Conservation (phyloP, 2,329 filamentous ascomycete genomes). For the Clarireedia monteithiana region DNA sequence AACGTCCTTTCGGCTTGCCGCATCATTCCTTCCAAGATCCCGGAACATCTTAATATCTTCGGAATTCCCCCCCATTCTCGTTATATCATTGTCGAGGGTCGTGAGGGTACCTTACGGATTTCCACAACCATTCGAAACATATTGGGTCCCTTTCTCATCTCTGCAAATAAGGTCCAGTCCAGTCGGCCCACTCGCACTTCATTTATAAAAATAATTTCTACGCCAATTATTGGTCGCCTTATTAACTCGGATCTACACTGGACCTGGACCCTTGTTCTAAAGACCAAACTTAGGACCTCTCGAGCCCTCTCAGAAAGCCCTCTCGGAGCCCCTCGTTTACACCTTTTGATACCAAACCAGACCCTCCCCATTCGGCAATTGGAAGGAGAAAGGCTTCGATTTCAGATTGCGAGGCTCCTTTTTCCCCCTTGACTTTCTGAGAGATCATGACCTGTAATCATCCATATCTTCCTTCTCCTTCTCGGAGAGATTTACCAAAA, state of each 20-base stretch:
- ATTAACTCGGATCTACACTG: conserved; percentile 4
- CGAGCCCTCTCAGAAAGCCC: conserved; percentile 2
- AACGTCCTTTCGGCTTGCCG: not conserved
- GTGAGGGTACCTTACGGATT: not conserved
- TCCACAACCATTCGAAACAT: not conserved
- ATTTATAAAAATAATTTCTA: not conserved
- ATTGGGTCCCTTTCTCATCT: not conserved
- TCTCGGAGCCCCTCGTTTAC: conserved; percentile 1
- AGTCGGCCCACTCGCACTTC: conserved; percentile 1
- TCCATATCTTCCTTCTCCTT: conserved; percentile 28
- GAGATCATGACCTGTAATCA: conserved; percentile 29
- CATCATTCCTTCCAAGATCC: not conserved
- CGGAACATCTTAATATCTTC: not conserved
- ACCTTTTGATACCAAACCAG: conserved; percentile 3
- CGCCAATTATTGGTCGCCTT: conserved; percentile 16
- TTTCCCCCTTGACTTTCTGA: conserved; percentile 16
- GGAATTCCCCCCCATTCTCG: not conserved
- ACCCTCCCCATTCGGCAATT: conserved; percentile 8
- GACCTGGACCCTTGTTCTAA: conserved; percentile 4
- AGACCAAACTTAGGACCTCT: not conserved
- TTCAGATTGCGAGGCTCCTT: conserved; percentile 19
- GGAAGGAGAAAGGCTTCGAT: conserved; percentile 10
- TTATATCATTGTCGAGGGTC: not conserved
- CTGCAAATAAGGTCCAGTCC: not conserved
- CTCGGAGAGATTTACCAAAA: conserved; percentile 28